A percentile compares a stretch with the other conserved stretches of the same genome.
Evolutionary conservation across 306 rosid species (phyloP).

Genomic region (Prunus campanulata): DNA sequence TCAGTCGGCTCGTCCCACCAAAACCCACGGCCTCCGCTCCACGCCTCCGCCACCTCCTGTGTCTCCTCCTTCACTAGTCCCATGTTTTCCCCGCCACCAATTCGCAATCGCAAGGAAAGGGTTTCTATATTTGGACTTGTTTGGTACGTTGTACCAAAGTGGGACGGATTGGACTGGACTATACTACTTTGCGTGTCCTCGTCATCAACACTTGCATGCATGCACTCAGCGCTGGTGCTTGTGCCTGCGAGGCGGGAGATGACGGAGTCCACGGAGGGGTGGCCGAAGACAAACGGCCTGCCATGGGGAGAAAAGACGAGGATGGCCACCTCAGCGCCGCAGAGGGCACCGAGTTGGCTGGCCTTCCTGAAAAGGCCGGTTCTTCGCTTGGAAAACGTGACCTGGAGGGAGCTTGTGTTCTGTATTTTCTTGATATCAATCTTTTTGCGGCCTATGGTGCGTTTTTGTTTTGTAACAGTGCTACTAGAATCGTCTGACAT

Average conservation of each 20-base stretch:
- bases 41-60: not conserved
- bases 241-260: not conserved
- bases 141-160: not conserved
- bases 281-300: constrained; percentile 9
- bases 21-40: not conserved
- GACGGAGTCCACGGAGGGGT: not conserved
- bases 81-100: not conserved
- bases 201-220: not conserved
- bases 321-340: not conserved
- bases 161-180: not conserved
- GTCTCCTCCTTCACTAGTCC: not conserved
- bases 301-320: constrained; percentile 4
- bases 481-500: not conserved
- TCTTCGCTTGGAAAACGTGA: constrained; percentile 21
- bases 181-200: not conserved
- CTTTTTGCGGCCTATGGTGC: not conserved
- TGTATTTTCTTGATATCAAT: constrained; percentile 7
- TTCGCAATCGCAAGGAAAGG: too few relatives aligned
- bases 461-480: not conserved
- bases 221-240: not conserved
- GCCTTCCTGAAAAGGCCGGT: constrained; percentile 19
- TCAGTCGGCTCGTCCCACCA: constrained; percentile 24
- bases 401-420: not conserved
- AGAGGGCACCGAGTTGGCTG: not conserved
- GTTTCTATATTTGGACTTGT: not conserved